These are phyloP conservation scores for Vaucheria bursata DNA, from an alignment of 352 stramenopile species.

Conservation along the genomic window DNA sequence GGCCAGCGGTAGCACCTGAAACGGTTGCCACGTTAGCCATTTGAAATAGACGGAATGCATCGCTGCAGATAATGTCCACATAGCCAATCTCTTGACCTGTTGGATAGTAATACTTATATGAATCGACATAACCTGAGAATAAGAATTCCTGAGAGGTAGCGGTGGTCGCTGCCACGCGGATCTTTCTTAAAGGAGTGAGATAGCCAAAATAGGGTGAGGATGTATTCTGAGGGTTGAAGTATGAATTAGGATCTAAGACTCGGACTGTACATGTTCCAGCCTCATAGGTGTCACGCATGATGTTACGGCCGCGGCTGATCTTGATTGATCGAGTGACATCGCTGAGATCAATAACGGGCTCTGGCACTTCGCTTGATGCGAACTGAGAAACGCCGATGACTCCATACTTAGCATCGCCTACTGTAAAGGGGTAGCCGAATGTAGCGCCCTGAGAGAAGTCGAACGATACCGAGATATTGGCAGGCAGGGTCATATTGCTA, in stretches of 20 bases:
- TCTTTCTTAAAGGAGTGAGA: neutral
- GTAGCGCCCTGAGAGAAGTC: neutral
- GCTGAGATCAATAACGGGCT: neutral
- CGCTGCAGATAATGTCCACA: neutral
- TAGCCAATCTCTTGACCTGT: neutral
- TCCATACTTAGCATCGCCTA: neutral
- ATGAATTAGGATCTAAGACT: neutral
- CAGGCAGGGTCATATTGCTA: neutral
- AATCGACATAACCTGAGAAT: neutral
- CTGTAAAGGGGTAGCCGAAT: neutral
- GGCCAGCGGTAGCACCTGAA: neutral
- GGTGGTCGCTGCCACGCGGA: neutral
- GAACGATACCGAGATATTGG: neutral
- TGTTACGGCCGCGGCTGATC: neutral
- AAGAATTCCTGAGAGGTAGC: neutral
- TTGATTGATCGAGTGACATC: neutral
- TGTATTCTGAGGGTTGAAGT: conserved; percentile 1
- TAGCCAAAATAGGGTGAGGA: neutral
- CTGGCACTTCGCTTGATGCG: neutral
- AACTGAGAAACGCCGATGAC: neutral
- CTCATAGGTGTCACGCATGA: neutral
- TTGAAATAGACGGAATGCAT: conserved; percentile 1
- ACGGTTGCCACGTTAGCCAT: neutral
- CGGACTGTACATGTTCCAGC: neutral
- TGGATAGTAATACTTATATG: neutral